Base-by-base conservation (phyloP, 169 alveolate species). In the Plasmodium yoelii region DNA sequence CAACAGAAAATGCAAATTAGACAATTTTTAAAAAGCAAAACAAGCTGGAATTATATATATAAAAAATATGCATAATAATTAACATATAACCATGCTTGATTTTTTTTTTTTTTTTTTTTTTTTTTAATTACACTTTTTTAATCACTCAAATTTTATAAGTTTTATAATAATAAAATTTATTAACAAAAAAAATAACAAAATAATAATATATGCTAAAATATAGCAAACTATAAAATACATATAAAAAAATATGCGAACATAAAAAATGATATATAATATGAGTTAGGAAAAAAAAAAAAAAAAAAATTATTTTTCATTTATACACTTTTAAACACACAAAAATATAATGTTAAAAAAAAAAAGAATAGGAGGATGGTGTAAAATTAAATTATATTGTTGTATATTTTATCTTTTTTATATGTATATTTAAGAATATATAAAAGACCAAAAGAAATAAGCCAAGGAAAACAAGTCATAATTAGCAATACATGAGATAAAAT, bases 371-470 rank as follows among this genome's bases (percentile, higher is more conserved):
- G 15, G 5, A 34, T 7, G n/a, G 13, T 12, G 12, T 15, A 19
- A 28, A 61, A 18, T 65, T 74, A 74, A 46, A 74, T 44, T 67
- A 74, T 61, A 74, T 74, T 75, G 44, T 75, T 75, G 44, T 75
- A 75, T 22, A 75, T 18, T 67, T 75, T 75, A 49, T 75, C 88
- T 24, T 75, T 75, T 55, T 75, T 75, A 67, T 75, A 75, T 53
- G 88, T 75, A 63, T 46, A 75, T 67, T 75, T 75, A 22, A 75
- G 88, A 53, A 64, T 55, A 55, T 75, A 61, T 51, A 75, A 55
- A 67, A 75, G 88, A 55, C 88, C 61, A 7, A 75, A 42, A n/a
- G 88, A 75, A 18, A 75, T 13, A 4, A 75, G 8, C 88, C 88
- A 75, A 0, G 88, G 88, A 9, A 75, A 63, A 55, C 88, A 75